Evolutionary conservation across 208 protist genomes (phyloP), one percentile per base, ranked within the genome.

Genomic region (Naegleria gruberi): DNA sequence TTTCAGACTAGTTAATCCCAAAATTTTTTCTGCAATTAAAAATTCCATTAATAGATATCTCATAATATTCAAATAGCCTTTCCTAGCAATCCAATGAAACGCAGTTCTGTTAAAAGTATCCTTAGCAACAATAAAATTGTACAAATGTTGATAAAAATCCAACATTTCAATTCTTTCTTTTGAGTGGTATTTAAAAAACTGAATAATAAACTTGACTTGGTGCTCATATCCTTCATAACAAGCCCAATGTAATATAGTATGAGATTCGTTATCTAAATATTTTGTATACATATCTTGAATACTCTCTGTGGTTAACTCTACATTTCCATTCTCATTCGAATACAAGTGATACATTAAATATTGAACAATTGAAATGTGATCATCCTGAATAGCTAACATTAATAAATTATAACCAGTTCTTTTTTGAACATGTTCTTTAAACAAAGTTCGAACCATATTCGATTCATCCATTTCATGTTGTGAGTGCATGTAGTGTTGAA

Each of bases 221-320:
- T 1, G 0, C 0, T 45, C 17, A 84, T 84, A 37, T 45, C 81
- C 81, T 12, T 44, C 17, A 84, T 84, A 84, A n/a, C 41, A 41
- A 8, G 81, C 81, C 81, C 81, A 84, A 45, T 84, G 81, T n/a
- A 84, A 84, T 44, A 84, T 30, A 4, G 81, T 84, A 30, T 84
- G 81, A 44, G 17, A 12, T 44, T 84, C 81, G 15, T 42, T 44
- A 84, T 84, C 81, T 84, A 84, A 84, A 77, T 37, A 37, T 77
- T 77, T 5, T 77, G 17, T 5, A 77, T 77, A 37, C n/a, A 23
- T 37, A 30, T 77, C 19, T 77, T 55, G 46, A 55, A 19, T 5
- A 55, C 46, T 55, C 8, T 55, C 15, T 5, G 46, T 55, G 8
- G 5, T 55, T 15, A 55, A 19, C 15, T 5, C 15, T 55, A 5